Evolutionary conservation across 1,284 basidiomycete genomes (phyloP).

Genomic region (Exsudoporus floridanus): DNA sequence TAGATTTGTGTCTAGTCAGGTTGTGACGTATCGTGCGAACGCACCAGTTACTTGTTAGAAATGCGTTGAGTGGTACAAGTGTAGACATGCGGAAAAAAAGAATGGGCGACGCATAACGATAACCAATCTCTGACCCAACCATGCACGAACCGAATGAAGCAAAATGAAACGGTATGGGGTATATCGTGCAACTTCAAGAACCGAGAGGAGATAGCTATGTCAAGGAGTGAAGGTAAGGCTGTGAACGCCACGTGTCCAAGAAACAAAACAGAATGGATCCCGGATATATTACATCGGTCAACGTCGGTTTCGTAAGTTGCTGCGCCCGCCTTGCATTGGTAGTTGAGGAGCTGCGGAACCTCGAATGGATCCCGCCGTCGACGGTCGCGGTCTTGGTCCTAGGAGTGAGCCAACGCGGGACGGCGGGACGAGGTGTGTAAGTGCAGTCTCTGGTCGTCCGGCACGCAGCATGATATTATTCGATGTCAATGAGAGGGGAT

Average conservation of each 20-base stretch:
- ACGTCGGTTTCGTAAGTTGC: slow-evolving; percentile 13
- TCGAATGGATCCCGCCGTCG: slow-evolving; percentile 22
- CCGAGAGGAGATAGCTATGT: background rate
- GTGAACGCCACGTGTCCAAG: slow-evolving; percentile 20
- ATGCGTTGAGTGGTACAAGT: slow-evolving; percentile 19
- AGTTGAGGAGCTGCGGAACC: slow-evolving; percentile 25
- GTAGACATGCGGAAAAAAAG: slow-evolving; percentile 9
- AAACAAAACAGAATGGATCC: slow-evolving; percentile 7
- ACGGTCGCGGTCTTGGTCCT: slow-evolving; percentile 33
- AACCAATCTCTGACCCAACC: slow-evolving; percentile 3
- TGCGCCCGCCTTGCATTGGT: slow-evolving; percentile 34
- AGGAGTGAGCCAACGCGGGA: slow-evolving; percentile 28
- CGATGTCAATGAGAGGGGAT: slow-evolving; percentile 2
- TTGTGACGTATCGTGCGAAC: background rate
- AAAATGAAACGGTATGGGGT: slow-evolving; percentile 18
- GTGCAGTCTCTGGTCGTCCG: slow-evolving; percentile 11
- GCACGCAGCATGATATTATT: background rate
- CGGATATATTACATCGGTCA: slow-evolving; percentile 5
- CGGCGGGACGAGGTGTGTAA: background rate
- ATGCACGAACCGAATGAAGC: background rate
- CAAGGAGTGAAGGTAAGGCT: slow-evolving; percentile 5
- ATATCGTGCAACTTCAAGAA: slow-evolving; percentile 19
- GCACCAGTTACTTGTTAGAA: slow-evolving; percentile 2
- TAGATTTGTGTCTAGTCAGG: background rate
- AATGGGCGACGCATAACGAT: slow-evolving; percentile 2